Base-by-base conservation (phyloP, 2,329 filamentous ascomycete species). In the Fusarium tuaranense region DNA sequence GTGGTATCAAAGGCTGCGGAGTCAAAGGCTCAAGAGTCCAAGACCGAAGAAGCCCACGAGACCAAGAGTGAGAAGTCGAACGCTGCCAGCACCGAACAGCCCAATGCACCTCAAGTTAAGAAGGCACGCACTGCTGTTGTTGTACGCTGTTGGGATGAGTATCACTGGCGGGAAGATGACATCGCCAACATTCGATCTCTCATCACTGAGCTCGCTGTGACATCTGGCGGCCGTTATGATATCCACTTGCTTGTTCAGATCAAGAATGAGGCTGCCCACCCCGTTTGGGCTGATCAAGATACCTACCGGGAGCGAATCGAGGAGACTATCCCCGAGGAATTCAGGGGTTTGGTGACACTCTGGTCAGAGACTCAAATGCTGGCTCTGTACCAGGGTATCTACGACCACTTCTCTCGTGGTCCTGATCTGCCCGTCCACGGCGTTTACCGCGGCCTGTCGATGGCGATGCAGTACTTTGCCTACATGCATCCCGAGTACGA, bases 331-430 rank as follows among this genome's bases (percentile, higher is more conserved):
- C 94, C 97, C 0, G 88, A 91, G 74, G 97, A 99, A 80, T 98
- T 99, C 84, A 92, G 90, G 75, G 94, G 94, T 57, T 92, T 99
- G 80, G 94, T 94, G 22, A 97, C 94, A 0, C 88, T 98, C 8
- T 99, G 97, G 97, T 97, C 94, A 1, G 95, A 97, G 82, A 92
- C 93, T 27, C 95, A 98, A 83, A 98, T 98, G 95, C 88, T 93
- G 63, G 90, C 95, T 68, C 89, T 97, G 77, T 99, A 98, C 83
- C 93, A 97, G 63, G 94, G 93, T 59, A 92, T 98, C 30, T 92
- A 94, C 79, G 94, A 97, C 72, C 90, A 93, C 55, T 95, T 92
- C 82, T 85, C 86, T 51, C 87, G 88, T 18, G 90, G 90, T 1
- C 89, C 89, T 1, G 88, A 93, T 61, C 88, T 97, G 66, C 93